Percentiles rank a stretch among this genome's conserved stretches.
Evolutionary conservation across 2,329 filamentous ascomycete species (phyloP).

Genomic region (Trichoderma cornu-damae): DNA sequence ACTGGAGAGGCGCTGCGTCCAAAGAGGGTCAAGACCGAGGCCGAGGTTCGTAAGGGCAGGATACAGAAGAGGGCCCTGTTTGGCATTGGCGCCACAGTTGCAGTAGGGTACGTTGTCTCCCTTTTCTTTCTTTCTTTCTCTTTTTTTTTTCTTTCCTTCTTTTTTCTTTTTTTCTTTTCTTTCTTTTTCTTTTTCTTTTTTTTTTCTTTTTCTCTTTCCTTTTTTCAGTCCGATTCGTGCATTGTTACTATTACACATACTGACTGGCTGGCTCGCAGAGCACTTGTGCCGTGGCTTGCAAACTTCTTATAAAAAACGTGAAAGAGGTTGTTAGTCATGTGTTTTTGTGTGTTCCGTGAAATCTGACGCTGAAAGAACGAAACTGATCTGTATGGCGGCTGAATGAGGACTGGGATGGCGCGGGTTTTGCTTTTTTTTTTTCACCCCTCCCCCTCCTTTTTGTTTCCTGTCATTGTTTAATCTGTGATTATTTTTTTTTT

Average conservation of each 20-base stretch:
- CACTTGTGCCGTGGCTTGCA: conserved; percentile 49
- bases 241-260: background rate
- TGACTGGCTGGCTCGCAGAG: conserved; percentile 27
- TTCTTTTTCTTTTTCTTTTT: too few relatives aligned
- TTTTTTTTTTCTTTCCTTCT: background rate
- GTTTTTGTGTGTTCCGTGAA: conserved; percentile 14
- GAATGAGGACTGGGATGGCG: conserved; percentile 18
- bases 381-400: conserved; percentile 15
- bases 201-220: too few relatives aligned
- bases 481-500: conserved; percentile 14
- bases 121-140: background rate
- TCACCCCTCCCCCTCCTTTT: background rate
- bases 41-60: conserved; percentile 76
- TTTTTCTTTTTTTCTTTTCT: conserved; percentile 26
- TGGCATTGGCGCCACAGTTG: conserved; percentile 80
- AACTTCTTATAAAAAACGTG: conserved; percentile 42
- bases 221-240: too few relatives aligned
- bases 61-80: conserved; percentile 81
- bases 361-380: conserved; percentile 15
- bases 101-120: conserved; percentile 70
- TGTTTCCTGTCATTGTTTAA: conserved; percentile 11
- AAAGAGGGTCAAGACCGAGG: conserved; percentile 79
- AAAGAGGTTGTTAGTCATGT: background rate
- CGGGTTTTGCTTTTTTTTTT: conserved; percentile 12
- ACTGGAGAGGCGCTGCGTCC: conserved; percentile 43